These are phyloP conservation scores for Salix arbutifolia DNA, from an alignment of 345 rosid genomes.

Conservation along the genomic window DNA sequence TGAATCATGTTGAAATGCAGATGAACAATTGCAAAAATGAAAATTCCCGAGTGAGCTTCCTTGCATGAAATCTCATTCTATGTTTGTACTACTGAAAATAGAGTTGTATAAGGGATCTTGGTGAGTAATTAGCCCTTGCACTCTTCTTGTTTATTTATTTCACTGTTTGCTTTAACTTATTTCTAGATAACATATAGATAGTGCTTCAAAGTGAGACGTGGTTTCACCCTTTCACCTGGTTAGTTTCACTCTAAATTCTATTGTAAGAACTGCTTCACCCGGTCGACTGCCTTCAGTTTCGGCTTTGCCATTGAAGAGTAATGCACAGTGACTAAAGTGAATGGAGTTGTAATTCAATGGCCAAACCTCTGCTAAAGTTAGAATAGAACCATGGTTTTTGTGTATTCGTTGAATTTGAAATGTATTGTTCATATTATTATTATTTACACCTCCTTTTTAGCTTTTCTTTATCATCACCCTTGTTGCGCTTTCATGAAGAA, in stretches of 20 bases:
- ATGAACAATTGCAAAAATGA: neutral
- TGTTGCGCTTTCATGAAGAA: neutral
- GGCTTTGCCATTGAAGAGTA: neutral
- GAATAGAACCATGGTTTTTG: neutral
- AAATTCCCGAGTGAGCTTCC: neutral
- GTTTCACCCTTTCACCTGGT: neutral
- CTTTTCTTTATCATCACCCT: neutral
- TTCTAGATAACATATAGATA: neutral
- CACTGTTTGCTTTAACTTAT: neutral
- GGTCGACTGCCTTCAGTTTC: neutral
- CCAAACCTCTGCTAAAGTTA: neutral
- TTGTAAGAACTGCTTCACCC: neutral
- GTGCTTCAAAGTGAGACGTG: neutral
- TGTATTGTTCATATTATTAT: neutral
- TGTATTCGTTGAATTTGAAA: neutral
- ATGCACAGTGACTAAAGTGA: neutral
- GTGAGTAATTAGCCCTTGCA: neutral
- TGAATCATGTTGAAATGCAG: neutral
- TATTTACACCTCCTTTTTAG: neutral
- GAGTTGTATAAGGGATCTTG: neutral
- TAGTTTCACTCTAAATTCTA: neutral
- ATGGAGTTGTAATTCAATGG: neutral
- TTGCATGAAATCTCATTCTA: neutral
- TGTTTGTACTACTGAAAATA: neutral
- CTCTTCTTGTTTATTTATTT: neutral